Percentiles rank a stretch among this genome's conserved stretches.
Conservation (phyloP, 768 basidiomycete genomes). For the Boletus tylopilopsis region DNA sequence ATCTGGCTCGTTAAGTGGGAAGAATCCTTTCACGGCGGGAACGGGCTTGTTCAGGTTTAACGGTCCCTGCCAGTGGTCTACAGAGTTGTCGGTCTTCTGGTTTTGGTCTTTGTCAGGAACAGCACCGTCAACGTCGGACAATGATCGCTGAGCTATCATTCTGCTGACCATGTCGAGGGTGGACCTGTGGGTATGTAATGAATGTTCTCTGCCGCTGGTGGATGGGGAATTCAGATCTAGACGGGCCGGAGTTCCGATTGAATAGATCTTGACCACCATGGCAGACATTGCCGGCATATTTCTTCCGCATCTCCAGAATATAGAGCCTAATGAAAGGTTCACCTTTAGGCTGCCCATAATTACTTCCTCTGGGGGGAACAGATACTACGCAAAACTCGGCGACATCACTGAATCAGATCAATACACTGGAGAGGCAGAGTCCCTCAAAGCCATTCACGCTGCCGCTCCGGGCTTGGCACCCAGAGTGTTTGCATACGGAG, state of each 20-base stretch:
- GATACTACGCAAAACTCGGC: slow-evolving; percentile 65
- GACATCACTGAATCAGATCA: slow-evolving; percentile 53
- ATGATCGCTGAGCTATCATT: not conserved
- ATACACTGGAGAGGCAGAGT: slow-evolving; percentile 64
- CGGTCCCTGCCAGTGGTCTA: not conserved
- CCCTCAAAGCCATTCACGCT: slow-evolving; percentile 54
- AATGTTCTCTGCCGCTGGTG: no score
- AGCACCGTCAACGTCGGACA: not conserved
- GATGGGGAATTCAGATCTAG: not conserved
- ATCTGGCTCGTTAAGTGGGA: slow-evolving; percentile 55
- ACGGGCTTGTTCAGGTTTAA: slow-evolving; percentile 44
- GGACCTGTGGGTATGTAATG: no score
- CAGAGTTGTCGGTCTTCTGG: not conserved
- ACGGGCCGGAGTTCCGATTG: not conserved
- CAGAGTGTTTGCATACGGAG: slow-evolving; percentile 47
- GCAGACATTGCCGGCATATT: slow-evolving; percentile 27
- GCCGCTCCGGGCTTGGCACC: slow-evolving; percentile 73
- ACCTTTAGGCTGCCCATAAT: slow-evolving; percentile 43
- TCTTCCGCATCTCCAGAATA: slow-evolving; percentile 40
- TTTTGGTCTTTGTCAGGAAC: slow-evolving; percentile 1
- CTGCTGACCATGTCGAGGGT: not conserved
- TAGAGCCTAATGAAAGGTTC: slow-evolving; percentile 53
- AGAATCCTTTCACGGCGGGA: slow-evolving; percentile 50
- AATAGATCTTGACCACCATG: slow-evolving; percentile 13
- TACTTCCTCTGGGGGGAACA: slow-evolving; percentile 51